These are phyloP conservation scores for Catunica adiposa DNA, from an alignment of 2,329 filamentous ascomycete genomes.

Conservation along the genomic window DNA sequence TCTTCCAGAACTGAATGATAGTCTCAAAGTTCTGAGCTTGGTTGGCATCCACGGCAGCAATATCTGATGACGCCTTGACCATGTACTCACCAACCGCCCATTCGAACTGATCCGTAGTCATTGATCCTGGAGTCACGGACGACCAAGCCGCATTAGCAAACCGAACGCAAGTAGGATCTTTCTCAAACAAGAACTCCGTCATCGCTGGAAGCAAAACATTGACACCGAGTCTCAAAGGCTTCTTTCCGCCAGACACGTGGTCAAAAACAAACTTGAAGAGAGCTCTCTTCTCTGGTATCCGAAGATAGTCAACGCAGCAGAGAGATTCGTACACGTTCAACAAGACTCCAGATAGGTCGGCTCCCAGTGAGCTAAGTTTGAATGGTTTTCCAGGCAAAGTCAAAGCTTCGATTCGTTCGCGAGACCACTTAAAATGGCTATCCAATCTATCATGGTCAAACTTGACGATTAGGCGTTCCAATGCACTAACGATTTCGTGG, in stretches of 20 bases:
- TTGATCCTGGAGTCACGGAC: conserved; percentile 41
- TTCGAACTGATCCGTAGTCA: conserved; percentile 64
- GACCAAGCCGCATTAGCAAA: conserved; percentile 58
- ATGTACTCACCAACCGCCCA: conserved; percentile 70
- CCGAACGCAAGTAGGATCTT: conserved; percentile 41
- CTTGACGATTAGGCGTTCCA: conserved; percentile 40
- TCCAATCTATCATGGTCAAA: conserved; percentile 47
- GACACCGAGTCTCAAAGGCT: conserved; percentile 57
- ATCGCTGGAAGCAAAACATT: conserved; percentile 65
- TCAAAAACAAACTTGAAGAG: conserved; percentile 72
- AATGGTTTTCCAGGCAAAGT: conserved; percentile 20
- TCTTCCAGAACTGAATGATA: conserved; percentile 65
- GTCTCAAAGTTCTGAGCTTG: conserved; percentile 22
- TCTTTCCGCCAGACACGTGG: conserved; percentile 57
- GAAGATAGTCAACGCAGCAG: conserved; percentile 66
- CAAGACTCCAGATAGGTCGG: conserved; percentile 41
- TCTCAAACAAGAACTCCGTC: conserved; percentile 68
- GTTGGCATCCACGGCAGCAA: conserved; percentile 31
- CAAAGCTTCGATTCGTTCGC: conserved; percentile 10
- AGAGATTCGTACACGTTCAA: conserved; percentile 77
- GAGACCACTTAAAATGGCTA: conserved; percentile 39
- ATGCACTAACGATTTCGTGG: conserved; percentile 33
- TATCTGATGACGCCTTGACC: conserved; percentile 45
- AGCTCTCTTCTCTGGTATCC: conserved; percentile 30
- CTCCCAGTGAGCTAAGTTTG: conserved; percentile 30